These are phyloP conservation scores for Hemileia vastatrix DNA, from an alignment of 1,284 basidiomycete species.

Conservation along the genomic window DNA sequence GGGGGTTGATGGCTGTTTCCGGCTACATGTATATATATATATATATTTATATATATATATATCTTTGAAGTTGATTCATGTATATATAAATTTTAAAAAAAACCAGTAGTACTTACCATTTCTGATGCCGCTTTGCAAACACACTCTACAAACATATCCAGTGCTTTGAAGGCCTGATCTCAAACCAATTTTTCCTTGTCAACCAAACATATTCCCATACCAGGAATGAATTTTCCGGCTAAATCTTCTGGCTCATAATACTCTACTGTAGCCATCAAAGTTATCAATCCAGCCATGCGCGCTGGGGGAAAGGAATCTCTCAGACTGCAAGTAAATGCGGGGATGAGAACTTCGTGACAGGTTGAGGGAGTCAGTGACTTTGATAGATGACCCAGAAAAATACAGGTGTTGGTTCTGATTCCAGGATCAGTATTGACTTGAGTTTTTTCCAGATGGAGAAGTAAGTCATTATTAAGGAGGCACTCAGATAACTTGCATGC, in stretches of 20 bases:
- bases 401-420: constrained; percentile 93
- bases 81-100: too few species aligned
- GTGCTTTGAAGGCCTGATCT: constrained; percentile 90
- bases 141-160: too few species aligned
- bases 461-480: constrained; percentile 89
- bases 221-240: constrained; percentile 75
- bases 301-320: constrained; percentile 90
- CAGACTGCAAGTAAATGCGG: constrained; percentile 79
- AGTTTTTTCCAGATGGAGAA: constrained; percentile 81
- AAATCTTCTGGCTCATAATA: constrained; percentile 78
- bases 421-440: constrained; percentile 89
- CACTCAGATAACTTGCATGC: constrained; percentile 63
- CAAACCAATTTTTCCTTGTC: constrained; percentile 92
- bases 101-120: too few species aligned
- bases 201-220: constrained; percentile 64
- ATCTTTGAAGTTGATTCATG: too few species aligned
- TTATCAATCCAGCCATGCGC: constrained; percentile 86
- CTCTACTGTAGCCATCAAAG: constrained; percentile 89
- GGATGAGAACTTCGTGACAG: constrained; percentile 86
- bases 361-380: constrained; percentile 75
- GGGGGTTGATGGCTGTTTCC: constrained; percentile 2
- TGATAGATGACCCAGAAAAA: constrained; percentile 84
- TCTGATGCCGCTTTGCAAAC: too few species aligned
- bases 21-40: too few species aligned
- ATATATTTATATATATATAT: too few species aligned